Evolutionary conservation across 208 protist genomes (phyloP), one percentile per base, ranked within the genome.

Genomic region (Jaenimonas drosophilae): DNA sequence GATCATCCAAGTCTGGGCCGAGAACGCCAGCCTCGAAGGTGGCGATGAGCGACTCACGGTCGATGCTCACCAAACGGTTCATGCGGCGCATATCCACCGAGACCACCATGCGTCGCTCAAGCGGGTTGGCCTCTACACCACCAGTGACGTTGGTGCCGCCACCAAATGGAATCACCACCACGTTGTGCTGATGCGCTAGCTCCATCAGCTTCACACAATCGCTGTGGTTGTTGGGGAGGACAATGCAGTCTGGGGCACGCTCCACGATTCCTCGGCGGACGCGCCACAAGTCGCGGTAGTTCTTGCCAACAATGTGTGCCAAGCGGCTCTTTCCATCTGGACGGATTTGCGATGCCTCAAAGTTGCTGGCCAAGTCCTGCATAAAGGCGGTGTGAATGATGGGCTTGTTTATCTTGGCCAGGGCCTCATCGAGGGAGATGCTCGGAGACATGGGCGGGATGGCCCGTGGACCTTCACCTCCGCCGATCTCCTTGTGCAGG

Each of bases 81-180:
- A 97, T 96, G 47, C 84, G 76, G 40, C 87, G 81, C 88, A 96
- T 94, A 54, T 96, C 89, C 40, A 97, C 74, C 25, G 83, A 93
- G 27, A 95, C 65, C 34, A 92, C 77, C 88, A 96, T 95, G 34
- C 93, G 88, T 20, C 50, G 42, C 49, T 96, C 82, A 38, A 83
- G 76, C 7, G 89, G 88, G 59, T 86, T 76, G 1, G 86, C 82
- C 64, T 91, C 82, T 1, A 96, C 70, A 2, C 89, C 88, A 31
- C 87, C 86, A 0, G 87, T 91, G 19, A 97, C 93, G 60, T 89
- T 95, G 28, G 93, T 97, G 49, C 93, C 93, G 46, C 93, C 93
- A 17, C 93, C 93, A 55, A 94, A 97, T 7, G 93, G 90, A 34
- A 97, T 87, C 59, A 97, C 34, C 24, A 80, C 70, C 20, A 97